Base-by-base conservation (phyloP, 2,329 filamentous ascomycete species). In the Chaetomiaceae sp. region DNA sequence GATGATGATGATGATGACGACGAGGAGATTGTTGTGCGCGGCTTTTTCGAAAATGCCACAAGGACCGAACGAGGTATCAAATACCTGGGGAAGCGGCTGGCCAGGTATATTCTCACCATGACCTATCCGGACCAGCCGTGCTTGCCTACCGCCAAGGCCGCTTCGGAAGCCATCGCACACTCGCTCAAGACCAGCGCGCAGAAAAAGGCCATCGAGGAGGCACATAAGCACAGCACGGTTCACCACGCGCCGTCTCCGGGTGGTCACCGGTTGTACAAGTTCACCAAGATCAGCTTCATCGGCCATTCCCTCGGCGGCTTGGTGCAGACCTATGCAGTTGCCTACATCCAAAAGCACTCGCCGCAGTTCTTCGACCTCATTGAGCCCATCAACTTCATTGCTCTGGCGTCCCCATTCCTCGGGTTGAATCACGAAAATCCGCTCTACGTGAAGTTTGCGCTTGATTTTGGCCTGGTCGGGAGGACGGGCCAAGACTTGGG, bases 341-440 rank as follows among this genome's bases (percentile, higher is more conserved):
- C 90, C 8, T 97, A 97, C 63, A 95, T 97, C 37, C 86, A 96
- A 58, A 96, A 96, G 62, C 89, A 97, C 63, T 95, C 88, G 0
- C 91, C 91, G 1, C 71, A 83, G 9, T 97, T 97, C 63, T 97
- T 97, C 58, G 77, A 90, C 40, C 70, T 81, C 5, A 95, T 96
- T 58, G 78, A 81, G 53, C 91, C 91, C 0, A 73, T 95, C 62
- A 96, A 96, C 62, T 97, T 97, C 60, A 84, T 97, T 54, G 76
- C 86, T 22, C 70, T 97, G 56, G 90, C 91, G 14, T 84, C 90
- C 1, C 91, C 91, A 0, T 88, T 96, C 55, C 70, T 97, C 1
- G 91, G 91, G 0, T 71, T 97, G 30, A 97, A 91, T 65, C 96
- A 98, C 62, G 93, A 98, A 62, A 98, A 98, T 58, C 93, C 93